Base-by-base conservation (phyloP, 2,329 filamentous ascomycete genomes). In the Alternaria metachromatica region DNA sequence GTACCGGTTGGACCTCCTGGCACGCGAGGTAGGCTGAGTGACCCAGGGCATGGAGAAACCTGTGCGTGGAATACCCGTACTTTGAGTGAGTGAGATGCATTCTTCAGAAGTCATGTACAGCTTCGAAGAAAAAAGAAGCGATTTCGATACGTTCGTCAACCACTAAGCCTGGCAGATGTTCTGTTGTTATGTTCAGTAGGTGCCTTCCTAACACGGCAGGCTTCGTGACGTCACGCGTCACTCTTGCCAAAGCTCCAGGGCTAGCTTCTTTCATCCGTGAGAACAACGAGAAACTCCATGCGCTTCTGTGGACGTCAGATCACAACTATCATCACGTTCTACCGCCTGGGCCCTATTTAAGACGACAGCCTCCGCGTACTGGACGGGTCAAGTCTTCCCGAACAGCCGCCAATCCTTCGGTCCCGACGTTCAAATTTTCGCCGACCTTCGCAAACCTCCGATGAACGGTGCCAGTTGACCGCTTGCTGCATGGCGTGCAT, bases 331-430 rank as follows among this genome's bases (percentile, higher is more conserved):
- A 41, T 41, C 37, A 18, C 9, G n/a, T 41, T 41, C 15, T 41
- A 41, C n/a, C 1, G n/a, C 37, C 15, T 41, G 37, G 15, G 37
- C n/a, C 33, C 37, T 41, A 10, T 18, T 18, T 3, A 18, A 41
- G 37, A 41, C 8, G 37, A 18, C 15, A 41, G 37, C n/a, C 1
- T 41, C 37, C 37, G 37, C 15, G 37, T 41, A 6, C n/a, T 41
- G 37, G n/a, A 15, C 41, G 55, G 55, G 26, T 28, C 44, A 18
- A 49, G 4, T 50, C 25, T 6, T 21, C 11, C 59, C 55, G 59
- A 62, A 20, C 33, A 33, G 46, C 55, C 37, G 59, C 48, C 57
- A 23, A 37, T 58, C 43, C 23, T 41, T 62, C 55, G 37, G 25
- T 46, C 37, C 18, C 26, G 2, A 12, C 26, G 46, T 20, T 25